Conservation (phyloP, 2,329 filamentous ascomycete species). For the Coleophoma cylindrospora region DNA sequence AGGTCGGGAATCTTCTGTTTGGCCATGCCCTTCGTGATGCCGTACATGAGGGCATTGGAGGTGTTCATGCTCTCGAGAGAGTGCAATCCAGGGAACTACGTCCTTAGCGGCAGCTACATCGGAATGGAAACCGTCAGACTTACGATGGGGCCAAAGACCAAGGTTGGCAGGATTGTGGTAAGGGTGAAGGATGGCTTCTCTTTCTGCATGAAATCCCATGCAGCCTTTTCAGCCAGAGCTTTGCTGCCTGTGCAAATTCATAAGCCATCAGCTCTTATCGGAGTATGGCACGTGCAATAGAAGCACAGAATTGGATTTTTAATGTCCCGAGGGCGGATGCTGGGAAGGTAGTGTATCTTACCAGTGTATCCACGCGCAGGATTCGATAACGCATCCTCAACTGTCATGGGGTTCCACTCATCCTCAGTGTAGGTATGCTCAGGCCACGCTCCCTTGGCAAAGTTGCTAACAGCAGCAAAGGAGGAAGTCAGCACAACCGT, state of each 20-base stretch:
- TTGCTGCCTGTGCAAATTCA: constrained; percentile 32
- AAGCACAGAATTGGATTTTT: too few species aligned
- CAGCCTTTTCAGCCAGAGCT: constrained; percentile 60
- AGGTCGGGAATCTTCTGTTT: constrained; percentile 46
- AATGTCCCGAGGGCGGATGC: too few species aligned
- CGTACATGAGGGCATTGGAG: constrained; percentile 61
- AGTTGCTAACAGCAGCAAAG: constrained; percentile 54
- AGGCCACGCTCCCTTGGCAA: constrained; percentile 16
- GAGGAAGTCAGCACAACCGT: constrained; percentile 51
- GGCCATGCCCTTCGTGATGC: constrained; percentile 51
- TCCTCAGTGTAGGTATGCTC: constrained; percentile 44
- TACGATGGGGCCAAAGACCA: constrained; percentile 33
- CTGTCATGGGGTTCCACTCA: constrained; percentile 49
- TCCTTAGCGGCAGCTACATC: not conserved
- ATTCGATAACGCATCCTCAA: constrained; percentile 34
- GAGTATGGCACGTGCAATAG: too few species aligned
- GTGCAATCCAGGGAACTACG: constrained; percentile 49
- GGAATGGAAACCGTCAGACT: not conserved
- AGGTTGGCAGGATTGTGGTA: constrained; percentile 53
- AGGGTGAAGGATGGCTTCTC: constrained; percentile 51
- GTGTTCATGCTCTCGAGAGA: constrained; percentile 61
- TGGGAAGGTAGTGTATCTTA: not conserved
- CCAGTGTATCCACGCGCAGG: constrained; percentile 28
- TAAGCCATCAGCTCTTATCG: too few species aligned
- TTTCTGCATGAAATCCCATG: constrained; percentile 55